Evolutionary conservation across 352 stramenopile species (phyloP), one percentile per base, ranked within the genome.

Genomic region (Discostella stelligera): DNA sequence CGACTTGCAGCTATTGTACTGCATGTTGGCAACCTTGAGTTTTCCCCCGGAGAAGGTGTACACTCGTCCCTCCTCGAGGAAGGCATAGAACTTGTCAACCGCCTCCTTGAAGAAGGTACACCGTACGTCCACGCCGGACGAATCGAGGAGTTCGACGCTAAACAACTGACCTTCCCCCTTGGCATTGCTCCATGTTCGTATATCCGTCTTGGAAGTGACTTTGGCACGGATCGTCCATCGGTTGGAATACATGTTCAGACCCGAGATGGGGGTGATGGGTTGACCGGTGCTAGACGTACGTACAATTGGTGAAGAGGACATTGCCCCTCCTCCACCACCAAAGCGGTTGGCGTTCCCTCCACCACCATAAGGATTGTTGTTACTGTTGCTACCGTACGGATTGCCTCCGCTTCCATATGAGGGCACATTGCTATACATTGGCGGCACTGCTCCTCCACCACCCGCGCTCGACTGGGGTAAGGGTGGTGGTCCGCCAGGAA

Each of bases 31-130:
- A 80, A 98, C 95, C 90, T 99, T 98, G 71, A 98, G 87, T 67
- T 95, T 94, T 18, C 96, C 97, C 48, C 95, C 95, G 1, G 89
- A 90, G 74, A 99, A 98, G 76, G 92, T 98, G 79, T 98, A 98
- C 1, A 99, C 93, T 37, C 83, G 82, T 14, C 94, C 91, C 6
- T 90, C 80, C 79, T 96, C 66, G 39, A 99, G 83, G 13, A 96
- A 72, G 48, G 95, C 87, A 87, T 98, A 98, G 72, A 98, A 99
- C 78, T 98, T 98, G 75, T 99, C 96, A 14, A 98, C 96, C 0
- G 94, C 95, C 60, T 99, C 97, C 74, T 99, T 98, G 86, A 99
- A 99, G 78, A 99, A 97, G 20, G 97, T 99, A 55, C 90, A 96
- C 53, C 96, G 94, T 66, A 99, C 98, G 86, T 99, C 97, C 18